Percentiles rank a stretch among this genome's conserved stretches.
phyloP scores from a whole-genome alignment of 331 rosid species.

The Arachis monticola region DNA sequence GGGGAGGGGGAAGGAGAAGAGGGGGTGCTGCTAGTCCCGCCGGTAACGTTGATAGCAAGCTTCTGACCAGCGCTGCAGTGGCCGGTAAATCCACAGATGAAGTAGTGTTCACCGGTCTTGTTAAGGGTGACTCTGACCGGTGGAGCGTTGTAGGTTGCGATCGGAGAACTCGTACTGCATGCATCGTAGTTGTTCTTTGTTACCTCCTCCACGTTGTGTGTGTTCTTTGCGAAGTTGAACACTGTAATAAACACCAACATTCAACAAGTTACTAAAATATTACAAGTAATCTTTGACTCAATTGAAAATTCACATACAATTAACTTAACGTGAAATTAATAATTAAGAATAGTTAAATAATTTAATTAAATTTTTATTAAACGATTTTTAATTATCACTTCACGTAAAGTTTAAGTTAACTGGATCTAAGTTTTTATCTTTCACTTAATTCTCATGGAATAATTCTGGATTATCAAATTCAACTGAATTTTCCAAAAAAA shows the following conservation, averaged over 20 bases:
- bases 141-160: constrained; percentile 32
- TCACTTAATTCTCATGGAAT: too few relatives aligned
- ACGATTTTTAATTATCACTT: too few relatives aligned
- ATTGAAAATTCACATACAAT: too few relatives aligned
- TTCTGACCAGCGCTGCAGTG: constrained; percentile 49
- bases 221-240: constrained; percentile 48
- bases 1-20: constrained; percentile 29
- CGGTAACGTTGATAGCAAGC: constrained; percentile 46
- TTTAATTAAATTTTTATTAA: too few relatives aligned
- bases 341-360: too few relatives aligned
- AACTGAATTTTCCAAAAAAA: too few relatives aligned
- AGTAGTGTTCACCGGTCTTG: constrained; percentile 51
- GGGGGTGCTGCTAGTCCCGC: neutral
- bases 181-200: constrained; percentile 54
- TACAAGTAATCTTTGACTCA: too few relatives aligned
- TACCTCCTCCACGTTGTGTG: constrained; percentile 66
- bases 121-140: constrained; percentile 56
- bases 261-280: too few relatives aligned
- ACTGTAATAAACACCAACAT: constrained; percentile 44
- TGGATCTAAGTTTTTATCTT: too few relatives aligned
- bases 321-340: too few relatives aligned
- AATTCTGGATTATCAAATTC: too few relatives aligned
- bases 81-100: constrained; percentile 37
- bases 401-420: too few relatives aligned
- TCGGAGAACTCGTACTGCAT: constrained; percentile 50